Percentiles rank a stretch among this genome's conserved stretches.
Conservation (phyloP, 768 basidiomycete genomes). For the Lyophyllum shimeji region DNA sequence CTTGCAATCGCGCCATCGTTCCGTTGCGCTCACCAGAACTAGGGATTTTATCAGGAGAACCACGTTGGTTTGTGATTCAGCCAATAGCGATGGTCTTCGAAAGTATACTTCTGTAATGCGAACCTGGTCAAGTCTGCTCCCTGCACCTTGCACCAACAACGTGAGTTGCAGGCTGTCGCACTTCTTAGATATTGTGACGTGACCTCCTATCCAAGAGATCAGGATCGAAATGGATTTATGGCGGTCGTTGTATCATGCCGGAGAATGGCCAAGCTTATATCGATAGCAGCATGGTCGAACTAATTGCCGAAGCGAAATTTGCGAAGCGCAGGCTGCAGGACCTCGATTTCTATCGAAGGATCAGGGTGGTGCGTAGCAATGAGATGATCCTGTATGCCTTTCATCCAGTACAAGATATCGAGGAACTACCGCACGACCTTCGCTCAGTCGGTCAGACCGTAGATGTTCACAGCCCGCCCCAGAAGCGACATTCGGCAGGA, state of each 20-base stretch:
- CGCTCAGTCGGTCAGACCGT: neutral
- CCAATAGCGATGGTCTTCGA: neutral
- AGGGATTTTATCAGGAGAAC: neutral
- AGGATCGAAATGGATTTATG: neutral
- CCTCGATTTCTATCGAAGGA: neutral
- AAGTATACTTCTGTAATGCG: neutral
- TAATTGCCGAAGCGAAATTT: neutral
- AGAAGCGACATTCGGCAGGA: neutral
- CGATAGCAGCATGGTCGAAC: neutral
- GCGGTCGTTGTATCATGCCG: neutral
- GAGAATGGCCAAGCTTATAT: neutral
- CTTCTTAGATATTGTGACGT: neutral
- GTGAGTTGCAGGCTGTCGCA: neutral
- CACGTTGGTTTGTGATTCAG: neutral
- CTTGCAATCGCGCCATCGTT: neutral
- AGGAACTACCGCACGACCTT: neutral
- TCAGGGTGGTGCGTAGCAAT: neutral
- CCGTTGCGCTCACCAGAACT: neutral
- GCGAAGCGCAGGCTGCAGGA: neutral
- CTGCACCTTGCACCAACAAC: neutral
- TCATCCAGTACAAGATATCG: neutral
- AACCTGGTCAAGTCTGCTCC: neutral
- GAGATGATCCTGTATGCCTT: neutral
- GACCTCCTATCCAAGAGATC: neutral
- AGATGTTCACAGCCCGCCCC: neutral